A percentile compares a stretch with the other conserved stretches of the same genome.
Evolutionary conservation across 1,284 basidiomycete genomes (phyloP).

Genomic region (Sporisorium iseilematis-ciliati): DNA sequence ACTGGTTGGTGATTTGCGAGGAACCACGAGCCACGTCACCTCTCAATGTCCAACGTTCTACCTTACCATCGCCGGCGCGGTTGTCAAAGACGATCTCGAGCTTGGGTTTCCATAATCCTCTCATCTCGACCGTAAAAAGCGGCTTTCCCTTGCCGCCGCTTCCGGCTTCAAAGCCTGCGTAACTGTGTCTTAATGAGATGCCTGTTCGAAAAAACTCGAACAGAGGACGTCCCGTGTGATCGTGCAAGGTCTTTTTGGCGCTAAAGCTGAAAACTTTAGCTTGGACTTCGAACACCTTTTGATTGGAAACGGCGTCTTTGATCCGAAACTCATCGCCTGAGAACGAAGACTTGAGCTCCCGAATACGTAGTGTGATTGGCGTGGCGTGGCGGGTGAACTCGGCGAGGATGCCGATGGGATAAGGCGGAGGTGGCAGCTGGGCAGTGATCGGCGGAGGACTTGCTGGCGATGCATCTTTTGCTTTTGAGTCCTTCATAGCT

Average conservation of each 20-base stretch:
- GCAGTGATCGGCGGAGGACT: conserved; percentile 2
- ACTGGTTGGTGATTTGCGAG: conserved; percentile 37
- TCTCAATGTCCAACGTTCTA: conserved; percentile 21
- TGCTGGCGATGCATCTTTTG: neutral
- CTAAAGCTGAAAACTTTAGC: conserved; percentile 39
- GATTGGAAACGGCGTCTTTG: conserved; percentile 45
- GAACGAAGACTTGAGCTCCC: conserved; percentile 32
- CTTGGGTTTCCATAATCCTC: conserved; percentile 31
- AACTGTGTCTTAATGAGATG: neutral
- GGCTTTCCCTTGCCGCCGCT: neutral
- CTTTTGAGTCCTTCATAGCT: neutral
- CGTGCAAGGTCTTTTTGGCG: conserved; percentile 20
- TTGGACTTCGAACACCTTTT: conserved; percentile 31
- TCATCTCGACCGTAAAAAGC: conserved; percentile 32
- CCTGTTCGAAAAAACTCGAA: conserved; percentile 14
- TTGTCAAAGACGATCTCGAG: conserved; percentile 42
- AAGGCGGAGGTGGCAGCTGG: conserved; percentile 26
- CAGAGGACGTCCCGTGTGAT: conserved; percentile 16
- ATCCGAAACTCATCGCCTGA: conserved; percentile 47
- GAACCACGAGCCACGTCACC: conserved; percentile 33
- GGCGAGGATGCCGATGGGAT: conserved; percentile 37
- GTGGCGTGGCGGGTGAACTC: conserved; percentile 36
- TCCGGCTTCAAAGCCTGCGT: neutral
- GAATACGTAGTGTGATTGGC: conserved; percentile 43
- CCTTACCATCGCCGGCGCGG: conserved; percentile 24